Evolutionary conservation across 2,329 filamentous ascomycete genomes (phyloP).

Genomic region (Apiospora arundinis): DNA sequence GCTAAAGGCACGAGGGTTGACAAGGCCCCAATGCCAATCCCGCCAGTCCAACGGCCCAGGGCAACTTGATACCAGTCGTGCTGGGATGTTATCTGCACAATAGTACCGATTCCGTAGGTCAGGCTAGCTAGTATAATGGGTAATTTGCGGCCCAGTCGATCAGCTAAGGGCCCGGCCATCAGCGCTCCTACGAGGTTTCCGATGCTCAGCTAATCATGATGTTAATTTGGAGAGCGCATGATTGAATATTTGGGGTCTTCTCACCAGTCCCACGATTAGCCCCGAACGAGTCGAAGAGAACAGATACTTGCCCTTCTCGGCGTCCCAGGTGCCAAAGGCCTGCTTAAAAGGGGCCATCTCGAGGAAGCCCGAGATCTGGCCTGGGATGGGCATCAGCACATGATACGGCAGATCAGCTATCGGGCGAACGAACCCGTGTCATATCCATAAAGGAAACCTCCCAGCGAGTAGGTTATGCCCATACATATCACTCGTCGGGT

Average conservation of each 20-base stretch:
- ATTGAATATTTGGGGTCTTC: not conserved
- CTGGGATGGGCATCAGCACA: slow-evolving; percentile 34
- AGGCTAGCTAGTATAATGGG: slow-evolving; percentile 67
- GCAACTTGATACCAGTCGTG: slow-evolving; percentile 68
- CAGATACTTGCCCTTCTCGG: slow-evolving; percentile 42
- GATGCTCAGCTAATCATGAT: slow-evolving; percentile 50
- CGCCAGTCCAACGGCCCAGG: slow-evolving; percentile 70
- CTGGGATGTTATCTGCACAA: slow-evolving; percentile 66
- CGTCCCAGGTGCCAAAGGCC: slow-evolving; percentile 54
- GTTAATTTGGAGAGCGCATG: not conserved
- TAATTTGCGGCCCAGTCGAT: slow-evolving; percentile 64
- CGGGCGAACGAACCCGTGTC: slow-evolving; percentile 50
- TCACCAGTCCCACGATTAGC: slow-evolving; percentile 64
- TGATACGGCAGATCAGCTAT: not conserved
- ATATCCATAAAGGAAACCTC: slow-evolving; percentile 65
- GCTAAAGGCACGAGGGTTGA: slow-evolving; percentile 73
- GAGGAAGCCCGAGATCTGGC: slow-evolving; percentile 68
- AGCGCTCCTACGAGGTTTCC: slow-evolving; percentile 66
- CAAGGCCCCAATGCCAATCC: slow-evolving; percentile 68
- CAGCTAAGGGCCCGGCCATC: slow-evolving; percentile 64
- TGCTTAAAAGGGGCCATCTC: slow-evolving; percentile 61
- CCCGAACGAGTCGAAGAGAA: slow-evolving; percentile 68
- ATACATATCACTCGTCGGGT: not conserved
- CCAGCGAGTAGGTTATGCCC: slow-evolving; percentile 39
- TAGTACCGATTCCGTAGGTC: slow-evolving; percentile 67